Evolutionary conservation across 208 protist species (phyloP).

Genomic region (Porcisia deanei): DNA sequence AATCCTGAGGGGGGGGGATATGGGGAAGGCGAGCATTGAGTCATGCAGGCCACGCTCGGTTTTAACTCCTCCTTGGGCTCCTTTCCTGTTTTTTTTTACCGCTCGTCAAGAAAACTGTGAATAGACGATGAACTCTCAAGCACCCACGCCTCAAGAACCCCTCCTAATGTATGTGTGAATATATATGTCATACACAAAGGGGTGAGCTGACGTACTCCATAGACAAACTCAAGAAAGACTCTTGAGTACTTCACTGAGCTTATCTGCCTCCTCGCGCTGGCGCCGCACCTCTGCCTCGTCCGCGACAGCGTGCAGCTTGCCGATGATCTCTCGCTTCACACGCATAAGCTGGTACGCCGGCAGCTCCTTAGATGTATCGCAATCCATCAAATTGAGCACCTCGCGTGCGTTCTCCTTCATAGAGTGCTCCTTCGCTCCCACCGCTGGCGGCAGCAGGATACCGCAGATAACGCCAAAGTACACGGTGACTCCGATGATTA

Average conservation of each 20-base stretch:
- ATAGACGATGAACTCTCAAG: neutral
- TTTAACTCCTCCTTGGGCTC: no score
- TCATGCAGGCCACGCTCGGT: no score
- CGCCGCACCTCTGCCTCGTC: slow-evolving; percentile 69
- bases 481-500: slow-evolving; percentile 59
- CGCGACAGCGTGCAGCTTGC: slow-evolving; percentile 61
- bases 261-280: slow-evolving; percentile 63
- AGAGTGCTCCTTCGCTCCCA: slow-evolving; percentile 38
- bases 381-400: slow-evolving; percentile 58
- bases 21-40: no score
- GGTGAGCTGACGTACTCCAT: neutral
- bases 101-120: neutral
- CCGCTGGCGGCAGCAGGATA: slow-evolving; percentile 38
- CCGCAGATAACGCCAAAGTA: slow-evolving; percentile 54
- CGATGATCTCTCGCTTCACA: slow-evolving; percentile 72
- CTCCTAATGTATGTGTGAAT: neutral
- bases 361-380: slow-evolving; percentile 67
- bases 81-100: neutral
- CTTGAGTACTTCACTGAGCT: slow-evolving; percentile 36
- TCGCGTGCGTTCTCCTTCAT: slow-evolving; percentile 70
- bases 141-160: neutral
- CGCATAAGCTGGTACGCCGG: slow-evolving; percentile 76
- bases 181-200: neutral
- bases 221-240: slow-evolving; percentile 8
- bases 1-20: no score